Conservation (phyloP, 2,329 filamentous ascomycete genomes). For the Knufia fluminis region DNA sequence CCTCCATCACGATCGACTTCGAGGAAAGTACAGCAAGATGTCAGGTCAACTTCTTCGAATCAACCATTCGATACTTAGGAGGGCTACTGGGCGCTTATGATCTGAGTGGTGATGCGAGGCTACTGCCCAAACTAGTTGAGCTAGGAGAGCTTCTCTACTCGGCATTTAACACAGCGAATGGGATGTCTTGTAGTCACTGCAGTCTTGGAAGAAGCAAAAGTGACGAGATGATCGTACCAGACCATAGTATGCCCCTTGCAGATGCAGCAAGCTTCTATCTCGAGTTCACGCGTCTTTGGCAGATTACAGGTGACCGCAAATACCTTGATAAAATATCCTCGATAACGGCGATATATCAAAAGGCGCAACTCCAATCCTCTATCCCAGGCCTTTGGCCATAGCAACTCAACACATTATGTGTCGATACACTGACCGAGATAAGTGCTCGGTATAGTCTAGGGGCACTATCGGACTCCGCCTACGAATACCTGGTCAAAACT, state of each 20-base stretch:
- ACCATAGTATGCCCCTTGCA: slow-evolving; percentile 16
- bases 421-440: too few relatives aligned
- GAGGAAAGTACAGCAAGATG: slow-evolving; percentile 28
- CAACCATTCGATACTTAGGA: slow-evolving; percentile 78
- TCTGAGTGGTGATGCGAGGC: slow-evolving; percentile 38
- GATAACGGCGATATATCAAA: slow-evolving; percentile 32
- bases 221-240: not conserved
- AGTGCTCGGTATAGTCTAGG: too few relatives aligned
- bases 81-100: slow-evolving; percentile 64
- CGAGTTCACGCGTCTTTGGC: slow-evolving; percentile 28
- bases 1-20: slow-evolving; percentile 48
- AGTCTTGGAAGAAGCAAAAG: slow-evolving; percentile 28
- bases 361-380: slow-evolving; percentile 28
- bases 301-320: slow-evolving; percentile 34
- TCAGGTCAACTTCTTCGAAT: slow-evolving; percentile 76
- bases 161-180: slow-evolving; percentile 30
- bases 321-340: slow-evolving; percentile 33
- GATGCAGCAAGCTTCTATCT: not conserved
- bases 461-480: too few relatives aligned
- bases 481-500: too few relatives aligned
- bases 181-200: too few relatives aligned
- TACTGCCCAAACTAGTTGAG: slow-evolving; percentile 47
- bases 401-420: too few relatives aligned
- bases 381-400: too few relatives aligned
- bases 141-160: slow-evolving; percentile 46